Percentiles rank a stretch among this genome's conserved stretches.
phyloP scores from a whole-genome alignment of 2,329 filamentous ascomycete species.

The Cladophialophora yegresii region DNA sequence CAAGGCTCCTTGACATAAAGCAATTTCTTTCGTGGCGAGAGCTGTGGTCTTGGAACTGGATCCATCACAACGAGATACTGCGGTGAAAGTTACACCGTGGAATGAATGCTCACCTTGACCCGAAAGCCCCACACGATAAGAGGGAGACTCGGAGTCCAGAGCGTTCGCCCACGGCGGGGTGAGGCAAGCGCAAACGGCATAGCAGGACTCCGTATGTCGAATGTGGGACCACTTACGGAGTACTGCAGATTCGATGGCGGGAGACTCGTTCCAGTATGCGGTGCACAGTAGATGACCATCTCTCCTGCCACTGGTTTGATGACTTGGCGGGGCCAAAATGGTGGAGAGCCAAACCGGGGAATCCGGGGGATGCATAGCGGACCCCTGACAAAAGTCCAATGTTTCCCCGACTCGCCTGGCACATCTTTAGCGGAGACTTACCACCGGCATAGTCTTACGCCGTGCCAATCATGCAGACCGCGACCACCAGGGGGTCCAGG shows the following conservation, averaged over 20 bases:
- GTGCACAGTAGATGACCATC: not conserved
- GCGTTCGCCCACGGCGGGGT: no score
- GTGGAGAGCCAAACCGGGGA: not conserved
- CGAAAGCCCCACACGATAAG: no score
- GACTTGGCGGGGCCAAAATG: not conserved
- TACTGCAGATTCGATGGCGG: no score
- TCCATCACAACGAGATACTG: not conserved
- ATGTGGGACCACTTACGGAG: no score
- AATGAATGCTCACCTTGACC: not conserved
- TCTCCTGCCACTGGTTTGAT: not conserved
- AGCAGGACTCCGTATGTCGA: no score
- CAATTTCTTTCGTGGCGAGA: not conserved
- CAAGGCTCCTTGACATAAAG: no score
- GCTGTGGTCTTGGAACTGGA: not conserved
- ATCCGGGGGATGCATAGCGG: not conserved
- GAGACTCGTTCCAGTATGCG: no score
- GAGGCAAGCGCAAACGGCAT: not conserved
- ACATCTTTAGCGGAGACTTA: not conserved
- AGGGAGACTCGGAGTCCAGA: no score
- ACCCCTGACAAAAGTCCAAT: not conserved
- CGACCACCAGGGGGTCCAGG: not conserved
- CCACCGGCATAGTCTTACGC: slow-evolving; percentile 9
- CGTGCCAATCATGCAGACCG: slow-evolving; percentile 2
- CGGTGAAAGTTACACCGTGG: not conserved
- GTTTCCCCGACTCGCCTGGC: not conserved